Conservation (phyloP, 176 grass and related monocot genomes). For the Raddia distichophylla region DNA sequence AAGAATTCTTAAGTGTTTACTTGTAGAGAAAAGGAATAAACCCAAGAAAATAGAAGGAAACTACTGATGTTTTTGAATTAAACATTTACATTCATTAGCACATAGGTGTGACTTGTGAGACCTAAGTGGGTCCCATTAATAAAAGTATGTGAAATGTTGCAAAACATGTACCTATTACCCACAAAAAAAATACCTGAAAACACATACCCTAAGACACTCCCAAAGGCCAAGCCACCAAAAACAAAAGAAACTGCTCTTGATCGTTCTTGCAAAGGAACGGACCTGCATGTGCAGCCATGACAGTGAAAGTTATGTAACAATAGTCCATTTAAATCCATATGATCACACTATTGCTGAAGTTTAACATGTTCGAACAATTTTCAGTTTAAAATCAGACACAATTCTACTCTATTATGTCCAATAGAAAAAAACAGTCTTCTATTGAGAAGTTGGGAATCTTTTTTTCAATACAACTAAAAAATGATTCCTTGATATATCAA, state of each 20-base stretch:
- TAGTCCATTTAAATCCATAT: background rate
- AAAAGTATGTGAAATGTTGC: slow-evolving; percentile 27
- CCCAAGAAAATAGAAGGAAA: background rate
- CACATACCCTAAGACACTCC: slow-evolving; percentile 88
- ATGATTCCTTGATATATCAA: slow-evolving; percentile 1
- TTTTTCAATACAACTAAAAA: slow-evolving; percentile 4
- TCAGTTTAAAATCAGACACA: background rate
- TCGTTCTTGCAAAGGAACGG: slow-evolving; percentile 81
- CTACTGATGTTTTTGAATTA: background rate
- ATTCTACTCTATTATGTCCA: slow-evolving; percentile 12
- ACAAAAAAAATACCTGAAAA: slow-evolving; percentile 45
- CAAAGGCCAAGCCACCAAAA: slow-evolving; percentile 94
- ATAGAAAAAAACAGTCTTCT: background rate
- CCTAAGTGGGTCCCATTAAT: background rate
- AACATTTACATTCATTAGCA: slow-evolving; percentile 21
- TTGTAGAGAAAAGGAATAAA: background rate
- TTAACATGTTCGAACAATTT: background rate
- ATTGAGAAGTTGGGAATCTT: background rate
- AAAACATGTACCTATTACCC: slow-evolving; percentile 8
- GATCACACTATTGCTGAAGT: background rate
- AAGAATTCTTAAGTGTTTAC: background rate
- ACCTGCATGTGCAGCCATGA: slow-evolving; percentile 59
- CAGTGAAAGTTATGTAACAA: background rate
- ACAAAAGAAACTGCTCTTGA: slow-evolving; percentile 98
- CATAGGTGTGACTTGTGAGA: background rate